Conservation (phyloP, 768 basidiomycete species). For the Suillus cothurnatus region DNA sequence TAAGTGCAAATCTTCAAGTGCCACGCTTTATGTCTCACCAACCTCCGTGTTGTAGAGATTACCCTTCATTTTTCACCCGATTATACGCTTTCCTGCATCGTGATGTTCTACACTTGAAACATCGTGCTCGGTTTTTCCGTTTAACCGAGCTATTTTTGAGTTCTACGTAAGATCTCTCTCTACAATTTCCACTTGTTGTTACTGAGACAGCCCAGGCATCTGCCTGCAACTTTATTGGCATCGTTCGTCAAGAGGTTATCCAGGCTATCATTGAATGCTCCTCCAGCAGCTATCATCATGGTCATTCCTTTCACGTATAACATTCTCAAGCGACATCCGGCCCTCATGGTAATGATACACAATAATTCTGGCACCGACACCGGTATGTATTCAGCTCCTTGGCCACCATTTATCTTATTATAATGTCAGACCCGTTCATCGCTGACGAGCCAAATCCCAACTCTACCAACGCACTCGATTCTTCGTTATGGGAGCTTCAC, state of each 20-base stretch:
- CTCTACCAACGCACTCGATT: conserved; percentile 76
- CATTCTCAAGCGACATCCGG: conserved; percentile 87
- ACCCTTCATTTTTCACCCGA: conserved; percentile 91
- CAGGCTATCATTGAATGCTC: conserved; percentile 79
- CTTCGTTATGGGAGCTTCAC: conserved; percentile 91
- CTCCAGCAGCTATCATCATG: conserved; percentile 90
- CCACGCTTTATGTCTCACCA: conserved; percentile 8
- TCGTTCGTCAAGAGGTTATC: conserved; percentile 94
- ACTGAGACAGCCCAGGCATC: conserved; percentile 52
- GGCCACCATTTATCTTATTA: conserved; percentile 8
- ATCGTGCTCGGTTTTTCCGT: conserved; percentile 94
- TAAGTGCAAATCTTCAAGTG: conserved; percentile 39
- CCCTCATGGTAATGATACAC: conserved; percentile 93
- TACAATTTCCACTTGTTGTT: conserved; percentile 4
- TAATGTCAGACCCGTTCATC: conserved; percentile 68
- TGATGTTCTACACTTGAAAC: conserved; percentile 87
- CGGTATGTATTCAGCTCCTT: conserved; percentile 31
- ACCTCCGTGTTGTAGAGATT: conserved; percentile 62
- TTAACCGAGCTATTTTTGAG: conserved; percentile 88
- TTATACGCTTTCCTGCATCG: conserved; percentile 89
- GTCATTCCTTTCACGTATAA: conserved; percentile 95
- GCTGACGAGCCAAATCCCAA: conserved; percentile 69
- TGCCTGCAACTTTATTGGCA: conserved; percentile 89
- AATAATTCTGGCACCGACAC: conserved; percentile 40
- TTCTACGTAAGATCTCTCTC: conserved; percentile 68